phyloP scores from a whole-genome alignment of 2,329 filamentous ascomycete species.

The Rhinocladiella mackenziei region DNA sequence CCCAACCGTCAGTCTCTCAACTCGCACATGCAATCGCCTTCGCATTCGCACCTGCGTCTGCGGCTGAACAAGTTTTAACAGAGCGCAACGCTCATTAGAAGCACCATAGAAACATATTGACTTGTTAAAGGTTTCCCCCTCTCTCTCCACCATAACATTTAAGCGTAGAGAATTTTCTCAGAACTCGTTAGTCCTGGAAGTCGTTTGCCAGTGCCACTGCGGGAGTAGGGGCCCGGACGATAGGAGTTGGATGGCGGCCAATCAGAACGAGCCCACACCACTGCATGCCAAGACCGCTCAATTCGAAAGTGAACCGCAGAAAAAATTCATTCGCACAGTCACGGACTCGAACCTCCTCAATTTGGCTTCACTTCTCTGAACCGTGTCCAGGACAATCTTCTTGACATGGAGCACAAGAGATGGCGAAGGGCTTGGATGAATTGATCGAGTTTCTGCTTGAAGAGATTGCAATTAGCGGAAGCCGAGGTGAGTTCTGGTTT shows the following conservation, averaged over 20 bases:
- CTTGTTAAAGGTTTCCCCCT: no score
- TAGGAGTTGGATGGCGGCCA: constrained; percentile 3
- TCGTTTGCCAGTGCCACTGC: no score
- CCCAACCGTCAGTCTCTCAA: constrained; percentile 17
- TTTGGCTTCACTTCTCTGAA: neutral
- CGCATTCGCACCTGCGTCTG: constrained; percentile 7
- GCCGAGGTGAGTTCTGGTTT: constrained; percentile 49
- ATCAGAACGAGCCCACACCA: no score
- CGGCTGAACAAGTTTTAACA: constrained; percentile 7
- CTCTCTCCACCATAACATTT: no score
- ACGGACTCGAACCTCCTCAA: constrained; percentile 11
- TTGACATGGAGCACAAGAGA: constrained; percentile 30
- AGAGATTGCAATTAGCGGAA: constrained; percentile 57
- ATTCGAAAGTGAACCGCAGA: neutral
- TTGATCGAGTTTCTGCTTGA: constrained; percentile 56
- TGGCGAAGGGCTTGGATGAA: constrained; percentile 52
- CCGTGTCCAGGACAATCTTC: neutral
- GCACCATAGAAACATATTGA: constrained; percentile 11
- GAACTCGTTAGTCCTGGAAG: no score
- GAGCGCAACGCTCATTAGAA: constrained; percentile 14
- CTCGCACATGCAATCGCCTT: no score
- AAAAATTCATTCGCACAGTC: constrained; percentile 5
- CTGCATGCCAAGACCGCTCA: neutral
- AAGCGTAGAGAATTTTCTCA: no score
- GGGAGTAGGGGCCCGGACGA: no score